Evolutionary conservation across 768 basidiomycete species (phyloP), one percentile per base, ranked within the genome.

Genomic region (Daedaleopsis nitida): DNA sequence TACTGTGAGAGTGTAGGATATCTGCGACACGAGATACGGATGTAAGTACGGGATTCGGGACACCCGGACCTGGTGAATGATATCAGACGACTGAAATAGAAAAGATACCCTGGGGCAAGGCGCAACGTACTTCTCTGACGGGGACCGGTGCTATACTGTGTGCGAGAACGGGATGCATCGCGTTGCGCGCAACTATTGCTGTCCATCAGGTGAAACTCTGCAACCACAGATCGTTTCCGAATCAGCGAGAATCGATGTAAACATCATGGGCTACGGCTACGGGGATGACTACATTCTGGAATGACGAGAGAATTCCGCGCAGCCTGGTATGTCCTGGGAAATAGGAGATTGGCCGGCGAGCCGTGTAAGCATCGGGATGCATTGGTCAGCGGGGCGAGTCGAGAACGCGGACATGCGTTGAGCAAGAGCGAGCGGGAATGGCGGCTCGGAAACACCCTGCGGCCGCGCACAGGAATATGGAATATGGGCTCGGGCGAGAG

Each of bases 361-460:
- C 43, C 21, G 35, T 54, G 59, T 60, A 48, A 60, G 59, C 59
- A 49, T 32, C 19, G 37, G 39, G 37, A 51, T 38, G n/a, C 39
- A 60, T 60, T 60, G 54, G 54, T 60, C 48, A 60, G 59, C 59
- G 38, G 38, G 21, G 27, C 14, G 21, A 34, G 3, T 60, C 59
- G 48, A 53, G 55, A 24, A 37, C 59, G 52, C 37, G 24, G 54
- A 55, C 50, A 51, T 13, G 17, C 32, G 23, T 27, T 34, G 21
- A 39, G 52, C 44, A 16, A 37, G 52, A 50, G n/a, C 55, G 24
- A 23, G 24, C 24, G 38, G 32, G 56, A 42, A 42, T 37, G 48
- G 23, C 32, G 37, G 17, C 1, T 6, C 12, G 45, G 21, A 35
- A 44, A 27, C n/a, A 11, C n/a, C 19, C 21, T 19, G 45, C 38